Base-by-base conservation (phyloP, 768 basidiomycete genomes). In the Tulasnella sp. region DNA sequence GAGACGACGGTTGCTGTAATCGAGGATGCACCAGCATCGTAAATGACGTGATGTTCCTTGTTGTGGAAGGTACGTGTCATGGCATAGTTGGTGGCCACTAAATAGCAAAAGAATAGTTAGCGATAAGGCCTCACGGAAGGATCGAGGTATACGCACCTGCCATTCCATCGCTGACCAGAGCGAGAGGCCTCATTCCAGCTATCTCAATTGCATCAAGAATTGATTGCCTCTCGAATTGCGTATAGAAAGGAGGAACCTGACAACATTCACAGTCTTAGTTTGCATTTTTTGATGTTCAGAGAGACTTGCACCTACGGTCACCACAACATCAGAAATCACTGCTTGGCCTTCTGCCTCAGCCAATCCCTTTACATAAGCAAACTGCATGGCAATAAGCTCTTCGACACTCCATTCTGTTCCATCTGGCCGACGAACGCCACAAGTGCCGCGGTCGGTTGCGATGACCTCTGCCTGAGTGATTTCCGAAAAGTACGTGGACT, bases 41-140 rank as follows among this genome's bases (percentile, higher is more conserved):
- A 99, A 53, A 99, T 80, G 58, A 99, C 66, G 62, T 98, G 92
- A 63, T 82, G 77, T 61, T 92, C 83, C 0, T 79, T 78, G 2
- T 67, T 68, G 0, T 82, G 69, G 70, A 98, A 98, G 1, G 78
- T 72, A 42, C 93, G 78, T 1, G 91, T 90, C 90, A 98, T 95
- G 37, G 95, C 95, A 61, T 87, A 99, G 69, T 99, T 99, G 58
- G 98, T 74, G 12, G 90, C 95, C n/a, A 92, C 83, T 65, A 61
- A 49, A 6, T 20, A 31, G 25, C 58, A 58, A 4, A 5, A 19
- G 1, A 25, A 16, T 15, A 28, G 39, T 19, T 28, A 19, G 40
- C n/a, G 7, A 25, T n/a, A 22, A 35, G 37, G 6, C 22, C 2
- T 42, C 20, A 37, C 12, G 13, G 13, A 19, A 15, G 13, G 50